Conservation (phyloP, 2,329 filamentous ascomycete genomes). For the Cladobotryum mycophilum region DNA sequence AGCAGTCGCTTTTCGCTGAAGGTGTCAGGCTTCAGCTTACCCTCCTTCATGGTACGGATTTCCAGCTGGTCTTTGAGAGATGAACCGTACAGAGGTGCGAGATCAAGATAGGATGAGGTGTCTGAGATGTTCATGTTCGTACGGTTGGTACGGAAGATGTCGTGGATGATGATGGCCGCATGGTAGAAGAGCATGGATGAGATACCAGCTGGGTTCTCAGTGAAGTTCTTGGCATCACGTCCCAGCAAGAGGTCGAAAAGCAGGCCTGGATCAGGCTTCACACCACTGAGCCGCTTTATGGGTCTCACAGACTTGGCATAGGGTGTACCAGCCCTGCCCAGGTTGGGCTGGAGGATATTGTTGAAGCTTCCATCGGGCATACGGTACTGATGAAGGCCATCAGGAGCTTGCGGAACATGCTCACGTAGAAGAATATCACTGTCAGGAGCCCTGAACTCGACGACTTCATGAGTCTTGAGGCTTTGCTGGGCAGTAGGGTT, state of each 20-base stretch:
- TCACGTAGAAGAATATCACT: conserved; percentile 31
- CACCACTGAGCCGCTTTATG: conserved; percentile 48
- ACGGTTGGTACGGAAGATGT: conserved; percentile 40
- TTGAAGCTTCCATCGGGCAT: conserved; percentile 25
- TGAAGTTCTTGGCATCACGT: conserved; percentile 42
- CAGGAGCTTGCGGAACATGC: conserved; percentile 28
- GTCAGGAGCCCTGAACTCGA: conserved; percentile 35
- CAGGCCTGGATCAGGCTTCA: conserved; percentile 57
- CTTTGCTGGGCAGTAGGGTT: conserved; percentile 23
- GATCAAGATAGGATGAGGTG: conserved; percentile 69
- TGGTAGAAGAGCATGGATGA: conserved; percentile 71
- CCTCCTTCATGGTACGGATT: conserved; percentile 58
- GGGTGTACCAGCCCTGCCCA: conserved; percentile 23
- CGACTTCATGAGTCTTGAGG: conserved; percentile 23
- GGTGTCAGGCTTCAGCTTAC: conserved; percentile 65
- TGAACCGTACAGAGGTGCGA: conserved; percentile 67
- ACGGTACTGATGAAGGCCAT: conserved; percentile 28
- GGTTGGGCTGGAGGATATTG: conserved; percentile 20
- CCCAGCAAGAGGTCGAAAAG: conserved; percentile 64
- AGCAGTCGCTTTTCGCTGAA: conserved; percentile 61
- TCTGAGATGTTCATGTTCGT: conserved; percentile 56
- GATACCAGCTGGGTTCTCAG: conserved; percentile 63
- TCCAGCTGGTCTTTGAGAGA: conserved; percentile 55
- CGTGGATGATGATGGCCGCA: conserved; percentile 52
- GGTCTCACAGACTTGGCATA: conserved; percentile 53